Evolutionary conservation across 2,329 filamentous ascomycete species (phyloP).

Genomic region (Fusarium gaditjirri): DNA sequence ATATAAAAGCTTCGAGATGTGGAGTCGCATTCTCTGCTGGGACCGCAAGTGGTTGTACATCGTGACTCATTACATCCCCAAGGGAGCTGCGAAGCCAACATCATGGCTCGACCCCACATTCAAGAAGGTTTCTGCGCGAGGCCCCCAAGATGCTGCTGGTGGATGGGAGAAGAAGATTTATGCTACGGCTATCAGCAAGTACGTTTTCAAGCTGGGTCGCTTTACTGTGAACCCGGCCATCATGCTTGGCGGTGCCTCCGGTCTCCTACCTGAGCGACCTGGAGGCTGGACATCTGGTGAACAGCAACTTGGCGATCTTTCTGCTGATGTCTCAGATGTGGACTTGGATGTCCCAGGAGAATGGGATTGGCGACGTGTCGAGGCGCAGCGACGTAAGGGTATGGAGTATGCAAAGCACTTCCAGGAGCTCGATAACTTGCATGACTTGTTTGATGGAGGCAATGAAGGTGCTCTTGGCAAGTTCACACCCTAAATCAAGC

Average conservation of each 20-base stretch:
- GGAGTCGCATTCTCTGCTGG: slow-evolving; percentile 76
- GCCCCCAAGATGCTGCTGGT: slow-evolving; percentile 49
- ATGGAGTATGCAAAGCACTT: slow-evolving; percentile 67
- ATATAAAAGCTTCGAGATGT: slow-evolving; percentile 77
- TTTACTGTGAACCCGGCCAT: slow-evolving; percentile 86
- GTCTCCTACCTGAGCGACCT: slow-evolving; percentile 78
- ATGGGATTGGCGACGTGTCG: slow-evolving; percentile 70
- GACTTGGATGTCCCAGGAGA: slow-evolving; percentile 50
- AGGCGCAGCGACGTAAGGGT: slow-evolving; percentile 65
- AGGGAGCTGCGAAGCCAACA: slow-evolving; percentile 65
- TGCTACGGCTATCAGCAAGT: slow-evolving; percentile 80
- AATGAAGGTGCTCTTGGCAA: slow-evolving; percentile 61
- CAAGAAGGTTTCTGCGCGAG: slow-evolving; percentile 55
- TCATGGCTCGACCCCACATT: slow-evolving; percentile 62
- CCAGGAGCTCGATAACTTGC: slow-evolving; percentile 64
- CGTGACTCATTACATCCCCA: slow-evolving; percentile 77
- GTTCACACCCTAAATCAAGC: slow-evolving; percentile 55
- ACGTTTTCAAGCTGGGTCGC: slow-evolving; percentile 83
- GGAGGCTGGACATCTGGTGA: slow-evolving; percentile 68
- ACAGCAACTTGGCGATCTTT: slow-evolving; percentile 53
- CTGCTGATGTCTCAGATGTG: slow-evolving; percentile 52
- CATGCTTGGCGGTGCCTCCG: slow-evolving; percentile 72
- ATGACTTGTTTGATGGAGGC: slow-evolving; percentile 64
- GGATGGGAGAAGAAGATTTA: slow-evolving; percentile 73
- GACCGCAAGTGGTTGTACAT: slow-evolving; percentile 86